Base-by-base conservation (phyloP, 164 flowering plant genomes). In the Stephania yunnanensis region DNA sequence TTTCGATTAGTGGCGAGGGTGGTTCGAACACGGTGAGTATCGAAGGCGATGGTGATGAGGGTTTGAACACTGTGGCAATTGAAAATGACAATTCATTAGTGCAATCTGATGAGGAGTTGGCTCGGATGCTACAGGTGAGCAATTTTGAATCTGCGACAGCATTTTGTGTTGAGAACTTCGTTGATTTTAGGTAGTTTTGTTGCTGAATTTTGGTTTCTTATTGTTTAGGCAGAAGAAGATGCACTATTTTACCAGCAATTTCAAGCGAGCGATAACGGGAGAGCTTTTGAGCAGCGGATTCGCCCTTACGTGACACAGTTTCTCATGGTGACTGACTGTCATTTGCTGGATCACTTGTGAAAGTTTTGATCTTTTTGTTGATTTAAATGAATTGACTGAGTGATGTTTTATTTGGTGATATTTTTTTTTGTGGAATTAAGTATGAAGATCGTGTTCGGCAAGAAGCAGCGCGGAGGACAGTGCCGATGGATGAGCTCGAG, bases 101-200 rank as follows among this genome's bases (percentile, higher is more conserved):
- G 65, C 69, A 75, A 67, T 87, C 94, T 7, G 99, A 95, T 77
- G 97, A 93, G 83, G 97, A 92, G 82, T 88, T 95, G 78, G 97
- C 99, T 74, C 85, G 96, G 72, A 81, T 87, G 87, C 78, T 95
- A 79, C 97, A 95, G 95, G 99, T 85, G 70, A 52, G 77, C 13
- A 58, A 68, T 36, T 15, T 4, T 4, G 42, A 36, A 36, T 36
- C 42, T 4, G 42, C 6, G 10, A 10, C 45, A 17, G 29, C 30
- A 17, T 10, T 42, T 65, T 36, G 25, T 13, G n/a, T 58, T 53
- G 36, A 9, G 36, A 74, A 4, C 3, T 68, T 69, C 42, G 3
- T 36, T 65, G 29, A 10, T 72, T 19, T 45, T 72, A 46, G 30
- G 58, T 72, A 19, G 7, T 44, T 5, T 19, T 9, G 48, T 69